phyloP scores from a whole-genome alignment of 495 filamentous ascomycete genomes.

The Astrothelium subdiscretum region DNA sequence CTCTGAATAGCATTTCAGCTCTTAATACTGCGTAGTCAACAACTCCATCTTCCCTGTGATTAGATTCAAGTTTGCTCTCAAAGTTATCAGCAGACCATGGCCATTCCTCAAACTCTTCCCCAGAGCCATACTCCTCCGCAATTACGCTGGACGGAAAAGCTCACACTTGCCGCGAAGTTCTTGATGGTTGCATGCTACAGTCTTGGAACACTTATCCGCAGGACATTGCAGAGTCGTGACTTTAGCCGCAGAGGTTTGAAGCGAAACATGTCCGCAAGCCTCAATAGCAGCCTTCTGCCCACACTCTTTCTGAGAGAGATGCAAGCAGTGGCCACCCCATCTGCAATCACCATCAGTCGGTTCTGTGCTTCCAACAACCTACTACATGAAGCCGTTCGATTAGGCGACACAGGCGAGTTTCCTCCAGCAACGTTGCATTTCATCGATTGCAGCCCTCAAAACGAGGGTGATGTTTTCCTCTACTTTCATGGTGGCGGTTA shows the following conservation, averaged over 20 bases:
- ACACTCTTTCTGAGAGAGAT: background rate
- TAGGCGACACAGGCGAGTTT: background rate
- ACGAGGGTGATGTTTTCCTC: slow-evolving; percentile 32
- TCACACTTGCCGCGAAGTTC: background rate
- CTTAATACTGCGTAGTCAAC: no score
- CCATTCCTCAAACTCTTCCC: background rate
- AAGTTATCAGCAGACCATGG: background rate
- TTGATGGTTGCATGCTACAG: background rate
- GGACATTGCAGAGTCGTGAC: background rate
- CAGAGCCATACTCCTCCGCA: background rate
- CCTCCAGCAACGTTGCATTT: background rate
- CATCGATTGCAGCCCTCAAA: background rate
- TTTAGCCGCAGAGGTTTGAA: background rate
- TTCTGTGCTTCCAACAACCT: background rate
- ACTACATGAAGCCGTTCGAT: background rate
- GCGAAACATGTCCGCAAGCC: background rate
- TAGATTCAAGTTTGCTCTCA: no score
- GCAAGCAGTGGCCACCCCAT: background rate
- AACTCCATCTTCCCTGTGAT: no score
- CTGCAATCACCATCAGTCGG: background rate
- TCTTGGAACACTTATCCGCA: background rate
- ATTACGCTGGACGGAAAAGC: background rate
- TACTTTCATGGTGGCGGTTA: slow-evolving; percentile 59
- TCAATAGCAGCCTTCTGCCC: background rate
- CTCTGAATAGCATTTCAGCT: no score